These are phyloP conservation scores for Solanum virginianum DNA, from an alignment of 257 asterid species.

Conservation along the genomic window DNA sequence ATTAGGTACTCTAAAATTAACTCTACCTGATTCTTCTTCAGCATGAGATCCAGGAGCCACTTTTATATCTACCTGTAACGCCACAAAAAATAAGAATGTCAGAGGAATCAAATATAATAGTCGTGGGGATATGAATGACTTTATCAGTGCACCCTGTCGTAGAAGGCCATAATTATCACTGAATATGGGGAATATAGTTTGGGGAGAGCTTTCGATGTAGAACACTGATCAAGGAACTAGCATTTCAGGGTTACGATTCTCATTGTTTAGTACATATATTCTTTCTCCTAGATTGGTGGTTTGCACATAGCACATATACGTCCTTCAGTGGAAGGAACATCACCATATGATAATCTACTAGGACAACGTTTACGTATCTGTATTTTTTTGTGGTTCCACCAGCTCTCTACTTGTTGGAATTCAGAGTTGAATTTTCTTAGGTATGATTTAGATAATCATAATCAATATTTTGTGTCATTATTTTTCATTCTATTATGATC, in stretches of 20 bases:
- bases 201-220: neutral
- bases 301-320: neutral
- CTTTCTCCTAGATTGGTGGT: neutral
- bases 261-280: neutral
- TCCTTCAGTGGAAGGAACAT: neutral
- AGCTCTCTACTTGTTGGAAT: neutral
- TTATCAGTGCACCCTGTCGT: neutral
- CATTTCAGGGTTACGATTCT: neutral
- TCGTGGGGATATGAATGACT: neutral
- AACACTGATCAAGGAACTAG: neutral
- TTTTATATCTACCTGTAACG: slow-evolving; percentile 74
- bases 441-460: neutral
- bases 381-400: neutral
- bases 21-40: slow-evolving; percentile 71
- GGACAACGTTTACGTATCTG: neutral
- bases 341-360: neutral
- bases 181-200: neutral
- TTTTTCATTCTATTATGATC: neutral
- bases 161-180: neutral
- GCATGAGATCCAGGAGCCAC: slow-evolving; percentile 98
- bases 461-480: neutral
- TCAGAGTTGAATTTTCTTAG: neutral
- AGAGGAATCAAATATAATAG: neutral
- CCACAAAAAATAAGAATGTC: neutral
- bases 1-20: neutral